Conservation (phyloP, 2,329 filamentous ascomycete species). For the Fusarium napiforme region DNA sequence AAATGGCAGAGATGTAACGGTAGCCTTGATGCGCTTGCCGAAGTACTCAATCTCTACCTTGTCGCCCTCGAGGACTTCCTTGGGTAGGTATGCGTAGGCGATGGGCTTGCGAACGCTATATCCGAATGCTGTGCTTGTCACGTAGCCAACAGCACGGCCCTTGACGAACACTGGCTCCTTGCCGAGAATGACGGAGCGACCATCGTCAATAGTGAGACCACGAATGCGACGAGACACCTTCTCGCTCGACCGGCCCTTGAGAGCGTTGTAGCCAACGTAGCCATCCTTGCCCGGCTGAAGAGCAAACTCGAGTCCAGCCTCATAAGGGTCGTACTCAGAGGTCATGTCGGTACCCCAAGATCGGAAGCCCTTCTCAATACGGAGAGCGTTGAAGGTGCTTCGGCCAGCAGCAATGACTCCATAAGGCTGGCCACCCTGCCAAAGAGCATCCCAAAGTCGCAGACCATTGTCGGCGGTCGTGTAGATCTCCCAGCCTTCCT, state of each 20-base stretch:
- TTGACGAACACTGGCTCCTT: conserved; percentile 69
- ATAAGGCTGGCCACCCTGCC: conserved; percentile 62
- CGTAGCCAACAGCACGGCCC: conserved; percentile 62
- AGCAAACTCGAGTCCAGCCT: conserved; percentile 65
- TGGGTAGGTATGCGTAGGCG: conserved; percentile 68
- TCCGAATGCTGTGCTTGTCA: conserved; percentile 70
- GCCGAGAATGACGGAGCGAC: conserved; percentile 66
- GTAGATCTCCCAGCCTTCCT: conserved; percentile 71
- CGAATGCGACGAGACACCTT: conserved; percentile 52
- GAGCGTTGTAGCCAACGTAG: conserved; percentile 63
- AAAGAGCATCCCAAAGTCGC: conserved; percentile 68
- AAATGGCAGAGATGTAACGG: conserved; percentile 60
- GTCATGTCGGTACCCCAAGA: conserved; percentile 68
- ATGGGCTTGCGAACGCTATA: conserved; percentile 69
- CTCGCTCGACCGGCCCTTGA: conserved; percentile 55
- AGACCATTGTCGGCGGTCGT: conserved; percentile 68
- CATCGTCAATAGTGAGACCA: conserved; percentile 66
- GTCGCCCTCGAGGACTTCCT: conserved; percentile 57
- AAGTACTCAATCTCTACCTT: conserved; percentile 71
- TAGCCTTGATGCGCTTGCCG: conserved; percentile 63
- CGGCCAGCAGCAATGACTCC: conserved; percentile 69
- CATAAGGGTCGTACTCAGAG: conserved; percentile 69
- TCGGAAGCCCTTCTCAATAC: conserved; percentile 69
- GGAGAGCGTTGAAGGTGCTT: conserved; percentile 66
- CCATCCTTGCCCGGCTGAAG: conserved; percentile 59